Percentiles rank a stretch among this genome's conserved stretches.
Conservation (phyloP, 179 eudicot genomes). For the Beta macrorhiza region DNA sequence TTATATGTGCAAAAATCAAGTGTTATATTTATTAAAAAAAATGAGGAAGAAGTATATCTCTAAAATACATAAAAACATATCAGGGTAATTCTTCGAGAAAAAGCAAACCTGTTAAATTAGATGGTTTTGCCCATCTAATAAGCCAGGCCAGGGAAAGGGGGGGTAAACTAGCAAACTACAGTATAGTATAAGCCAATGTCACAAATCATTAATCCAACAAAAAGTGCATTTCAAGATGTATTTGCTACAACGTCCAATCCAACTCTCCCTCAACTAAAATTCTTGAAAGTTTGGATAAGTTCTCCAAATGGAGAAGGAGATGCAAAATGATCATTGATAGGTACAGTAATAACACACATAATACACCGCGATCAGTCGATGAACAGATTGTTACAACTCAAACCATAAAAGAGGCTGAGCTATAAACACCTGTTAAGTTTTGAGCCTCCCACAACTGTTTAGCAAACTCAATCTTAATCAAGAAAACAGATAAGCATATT, state of each 20-base stretch:
- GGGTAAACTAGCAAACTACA: too few species aligned
- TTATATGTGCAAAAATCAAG: too few species aligned
- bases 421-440: slow-evolving; percentile 16
- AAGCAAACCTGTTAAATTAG: too few species aligned
- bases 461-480: slow-evolving; percentile 14
- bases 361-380: slow-evolving; percentile 16
- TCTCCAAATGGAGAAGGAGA: background rate
- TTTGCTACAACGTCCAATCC: slow-evolving; percentile 4
- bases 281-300: slow-evolving; percentile 6
- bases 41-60: too few species aligned
- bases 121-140: too few species aligned
- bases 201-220: background rate
- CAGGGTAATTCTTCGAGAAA: too few species aligned
- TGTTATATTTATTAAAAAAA: too few species aligned
- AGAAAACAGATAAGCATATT: slow-evolving; percentile 22
- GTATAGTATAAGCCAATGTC: background rate
- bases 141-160: too few species aligned
- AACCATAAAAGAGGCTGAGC: slow-evolving; percentile 17
- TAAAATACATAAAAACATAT: too few species aligned
- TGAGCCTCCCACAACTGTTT: slow-evolving; percentile 19
- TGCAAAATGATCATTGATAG: slow-evolving; percentile 17
- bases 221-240: slow-evolving; percentile 15
- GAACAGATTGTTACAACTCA: slow-evolving; percentile 14
- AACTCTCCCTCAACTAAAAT: slow-evolving; percentile 7
- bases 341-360: slow-evolving; percentile 20